Evolutionary conservation across 1,284 basidiomycete genomes (phyloP).

Genomic region (Xerocomus amazonicus): DNA sequence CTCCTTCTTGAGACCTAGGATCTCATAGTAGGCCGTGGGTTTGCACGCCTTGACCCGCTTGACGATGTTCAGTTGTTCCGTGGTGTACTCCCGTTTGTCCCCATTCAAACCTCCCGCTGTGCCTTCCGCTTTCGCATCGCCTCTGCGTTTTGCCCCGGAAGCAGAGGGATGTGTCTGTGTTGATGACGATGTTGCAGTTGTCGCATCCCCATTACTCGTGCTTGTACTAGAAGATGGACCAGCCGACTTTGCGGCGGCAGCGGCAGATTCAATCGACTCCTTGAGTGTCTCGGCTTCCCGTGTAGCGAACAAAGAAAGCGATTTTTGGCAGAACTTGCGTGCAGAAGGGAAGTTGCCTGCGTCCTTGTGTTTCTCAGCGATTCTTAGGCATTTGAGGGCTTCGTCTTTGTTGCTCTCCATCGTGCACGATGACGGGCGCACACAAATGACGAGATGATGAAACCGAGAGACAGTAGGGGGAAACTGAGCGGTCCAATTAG

Average conservation of each 20-base stretch:
- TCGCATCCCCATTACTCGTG: constrained; percentile 28
- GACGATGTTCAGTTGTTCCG: constrained; percentile 83
- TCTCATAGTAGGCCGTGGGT: constrained; percentile 91
- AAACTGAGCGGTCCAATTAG: constrained; percentile 3
- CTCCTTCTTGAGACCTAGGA: constrained; percentile 78
- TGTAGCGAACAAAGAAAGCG: constrained; percentile 80
- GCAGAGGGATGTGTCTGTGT: constrained; percentile 69
- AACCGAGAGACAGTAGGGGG: neutral
- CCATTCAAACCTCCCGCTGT: constrained; percentile 54
- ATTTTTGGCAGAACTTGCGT: constrained; percentile 89
- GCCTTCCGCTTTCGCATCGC: constrained; percentile 37
- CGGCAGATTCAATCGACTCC: constrained; percentile 55
- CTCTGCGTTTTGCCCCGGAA: constrained; percentile 57
- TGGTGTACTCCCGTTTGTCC: constrained; percentile 82
- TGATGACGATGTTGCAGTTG: constrained; percentile 41
- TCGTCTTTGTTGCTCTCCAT: constrained; percentile 94
- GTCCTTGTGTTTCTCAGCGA: constrained; percentile 73
- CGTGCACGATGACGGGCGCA: constrained; percentile 5
- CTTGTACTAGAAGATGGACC: constrained; percentile 30
- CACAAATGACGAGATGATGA: constrained; percentile 8
- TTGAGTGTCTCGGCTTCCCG: constrained; percentile 73
- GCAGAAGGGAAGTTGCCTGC: constrained; percentile 74
- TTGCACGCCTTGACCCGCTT: constrained; percentile 85
- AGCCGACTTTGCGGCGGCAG: constrained; percentile 36
- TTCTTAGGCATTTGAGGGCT: constrained; percentile 73